phyloP scores from a whole-genome alignment of 2,329 filamentous ascomycete species.

The Neofusicoccum laricinum region DNA sequence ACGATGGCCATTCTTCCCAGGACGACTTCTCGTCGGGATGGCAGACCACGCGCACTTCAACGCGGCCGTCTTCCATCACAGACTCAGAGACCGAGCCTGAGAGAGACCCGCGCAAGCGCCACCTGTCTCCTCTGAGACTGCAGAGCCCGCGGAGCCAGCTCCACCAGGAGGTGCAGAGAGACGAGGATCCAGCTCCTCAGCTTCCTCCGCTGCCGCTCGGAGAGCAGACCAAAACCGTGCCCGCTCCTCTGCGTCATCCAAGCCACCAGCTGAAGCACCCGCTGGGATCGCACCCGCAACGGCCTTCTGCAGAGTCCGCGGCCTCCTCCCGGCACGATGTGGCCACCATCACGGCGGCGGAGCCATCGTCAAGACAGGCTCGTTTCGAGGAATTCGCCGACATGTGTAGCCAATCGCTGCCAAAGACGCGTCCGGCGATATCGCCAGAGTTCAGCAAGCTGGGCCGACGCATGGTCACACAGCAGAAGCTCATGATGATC shows the following conservation, averaged over 20 bases:
- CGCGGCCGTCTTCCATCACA: neutral
- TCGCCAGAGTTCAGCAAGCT: constrained; percentile 6
- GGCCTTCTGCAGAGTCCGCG: neutral
- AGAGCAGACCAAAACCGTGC: neutral
- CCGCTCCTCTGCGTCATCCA: neutral
- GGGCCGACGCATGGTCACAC: neutral
- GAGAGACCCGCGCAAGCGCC: neutral
- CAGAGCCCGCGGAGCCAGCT: neutral
- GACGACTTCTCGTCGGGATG: neutral
- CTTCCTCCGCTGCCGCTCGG: neutral
- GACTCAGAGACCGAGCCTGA: neutral
- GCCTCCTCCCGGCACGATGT: neutral
- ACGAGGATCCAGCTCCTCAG: neutral
- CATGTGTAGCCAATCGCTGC: neutral
- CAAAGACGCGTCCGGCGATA: neutral
- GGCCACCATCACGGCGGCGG: neutral
- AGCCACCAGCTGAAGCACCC: constrained; percentile 5
- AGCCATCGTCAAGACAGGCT: neutral
- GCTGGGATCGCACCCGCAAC: neutral
- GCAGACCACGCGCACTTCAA: constrained; percentile 7
- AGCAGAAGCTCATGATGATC: neutral
- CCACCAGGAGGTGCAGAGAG: neutral
- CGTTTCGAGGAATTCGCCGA: neutral
- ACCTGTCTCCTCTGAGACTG: neutral
- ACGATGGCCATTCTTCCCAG: neutral